Conservation (phyloP, 345 rosid genomes). For the Brassica incana region DNA sequence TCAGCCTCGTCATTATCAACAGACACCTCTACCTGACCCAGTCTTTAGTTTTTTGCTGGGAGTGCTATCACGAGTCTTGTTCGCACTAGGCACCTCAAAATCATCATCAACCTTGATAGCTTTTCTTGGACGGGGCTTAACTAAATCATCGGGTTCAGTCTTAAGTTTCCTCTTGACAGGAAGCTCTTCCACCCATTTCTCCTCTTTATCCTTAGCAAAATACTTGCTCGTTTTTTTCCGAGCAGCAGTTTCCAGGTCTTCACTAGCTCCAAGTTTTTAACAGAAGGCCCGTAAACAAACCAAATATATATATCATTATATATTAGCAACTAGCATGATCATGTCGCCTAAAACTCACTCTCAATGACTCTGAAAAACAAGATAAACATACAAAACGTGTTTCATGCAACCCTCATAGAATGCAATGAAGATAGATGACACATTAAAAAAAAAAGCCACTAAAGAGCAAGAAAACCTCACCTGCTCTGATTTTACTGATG, state of each 20-base stretch:
- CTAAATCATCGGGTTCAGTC: constrained; percentile 41
- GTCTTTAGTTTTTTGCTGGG: constrained; percentile 84
- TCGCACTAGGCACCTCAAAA: constrained; percentile 54
- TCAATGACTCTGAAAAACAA: too few relatives aligned
- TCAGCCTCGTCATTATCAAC: constrained; percentile 52
- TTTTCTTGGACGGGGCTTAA: constrained; percentile 57
- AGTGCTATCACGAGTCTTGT: constrained; percentile 51
- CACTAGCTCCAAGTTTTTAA: constrained; percentile 36
- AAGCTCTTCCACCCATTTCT: constrained; percentile 48
- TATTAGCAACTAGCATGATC: constrained; percentile 1
- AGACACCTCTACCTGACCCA: constrained; percentile 64
- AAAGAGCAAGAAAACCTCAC: constrained; percentile 44
- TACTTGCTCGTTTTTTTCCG: constrained; percentile 96
- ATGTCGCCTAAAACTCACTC: neutral
- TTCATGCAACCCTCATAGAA: neutral
- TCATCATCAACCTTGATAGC: constrained; percentile 53
- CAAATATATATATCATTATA: neutral
- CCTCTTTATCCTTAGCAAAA: constrained; percentile 71
- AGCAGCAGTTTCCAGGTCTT: constrained; percentile 47
- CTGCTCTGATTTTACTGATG: constrained; percentile 43
- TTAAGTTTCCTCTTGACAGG: constrained; percentile 68
- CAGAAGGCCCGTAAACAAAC: constrained; percentile 1
- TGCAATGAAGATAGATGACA: neutral
- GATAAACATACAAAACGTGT: neutral
- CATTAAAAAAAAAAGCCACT: neutral